These are phyloP conservation scores for Ceratobasidium sp. DNA, from an alignment of 1,284 basidiomycete species.

Conservation along the genomic window DNA sequence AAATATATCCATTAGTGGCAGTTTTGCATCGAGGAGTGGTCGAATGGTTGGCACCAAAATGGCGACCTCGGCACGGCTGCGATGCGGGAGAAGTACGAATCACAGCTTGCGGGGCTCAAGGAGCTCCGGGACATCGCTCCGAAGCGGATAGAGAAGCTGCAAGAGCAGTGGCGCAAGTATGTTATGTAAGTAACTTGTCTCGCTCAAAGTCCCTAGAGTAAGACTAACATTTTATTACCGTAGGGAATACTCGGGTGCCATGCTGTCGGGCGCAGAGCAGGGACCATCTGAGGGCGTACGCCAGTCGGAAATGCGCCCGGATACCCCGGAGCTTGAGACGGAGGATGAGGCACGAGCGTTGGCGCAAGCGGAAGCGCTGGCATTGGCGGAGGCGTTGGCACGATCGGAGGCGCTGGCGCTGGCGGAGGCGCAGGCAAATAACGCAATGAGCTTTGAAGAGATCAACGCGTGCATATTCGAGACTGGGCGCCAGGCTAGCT, in stretches of 20 bases:
- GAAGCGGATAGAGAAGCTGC: background rate
- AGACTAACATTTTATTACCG: background rate
- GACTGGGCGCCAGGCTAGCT: conserved; percentile 2
- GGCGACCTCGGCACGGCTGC: conserved; percentile 7
- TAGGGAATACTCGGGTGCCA: background rate
- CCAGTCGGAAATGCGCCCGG: conserved; percentile 1
- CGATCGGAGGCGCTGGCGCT: no score
- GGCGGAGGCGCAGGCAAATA: no score
- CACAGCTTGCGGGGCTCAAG: conserved; percentile 7
- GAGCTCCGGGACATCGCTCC: background rate
- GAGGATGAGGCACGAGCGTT: background rate
- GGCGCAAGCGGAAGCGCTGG: no score
- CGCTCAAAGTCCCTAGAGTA: background rate
- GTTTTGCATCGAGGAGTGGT: conserved; percentile 31
- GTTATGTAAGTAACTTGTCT: background rate
- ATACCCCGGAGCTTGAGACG: background rate
- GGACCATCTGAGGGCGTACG: no score
- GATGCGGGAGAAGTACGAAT: conserved; percentile 25
- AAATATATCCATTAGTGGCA: no score
- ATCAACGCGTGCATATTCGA: background rate
- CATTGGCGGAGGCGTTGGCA: no score
- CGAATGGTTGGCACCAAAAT: background rate
- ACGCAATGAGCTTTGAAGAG: background rate
- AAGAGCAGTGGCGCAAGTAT: background rate
- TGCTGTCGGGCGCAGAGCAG: background rate